Evolutionary conservation across 345 rosid genomes (phyloP).

Genomic region (Hypericum androsaemum): DNA sequence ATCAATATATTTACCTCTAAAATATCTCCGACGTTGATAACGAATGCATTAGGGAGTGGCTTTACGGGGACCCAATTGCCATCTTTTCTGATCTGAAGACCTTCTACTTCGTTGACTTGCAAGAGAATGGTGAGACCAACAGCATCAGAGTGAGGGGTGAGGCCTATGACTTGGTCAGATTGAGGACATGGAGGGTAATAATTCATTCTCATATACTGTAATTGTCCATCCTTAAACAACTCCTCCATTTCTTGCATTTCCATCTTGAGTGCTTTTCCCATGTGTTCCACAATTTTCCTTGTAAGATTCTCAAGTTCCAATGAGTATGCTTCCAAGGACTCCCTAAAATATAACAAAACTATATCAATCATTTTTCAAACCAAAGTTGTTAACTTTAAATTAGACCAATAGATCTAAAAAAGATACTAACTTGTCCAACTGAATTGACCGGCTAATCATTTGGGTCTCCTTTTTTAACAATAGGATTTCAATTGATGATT

Average conservation of each 20-base stretch:
- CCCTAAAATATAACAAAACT: slow-evolving; percentile 4
- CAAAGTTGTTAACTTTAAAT: too few species aligned
- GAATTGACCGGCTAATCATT: too few species aligned
- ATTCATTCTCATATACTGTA: slow-evolving; percentile 19
- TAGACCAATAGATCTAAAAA: too few species aligned
- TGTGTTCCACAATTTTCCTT: slow-evolving; percentile 6
- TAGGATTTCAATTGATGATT: too few species aligned
- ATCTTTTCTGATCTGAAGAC: neutral
- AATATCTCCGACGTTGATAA: slow-evolving; percentile 1
- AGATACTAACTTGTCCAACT: too few species aligned
- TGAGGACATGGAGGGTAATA: slow-evolving; percentile 31
- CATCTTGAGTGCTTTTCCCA: slow-evolving; percentile 17
- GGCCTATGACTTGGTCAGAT: slow-evolving; percentile 22
- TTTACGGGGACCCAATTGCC: slow-evolving; percentile 1
- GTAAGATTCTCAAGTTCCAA: slow-evolving; percentile 11
- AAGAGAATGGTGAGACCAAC: slow-evolving; percentile 9
- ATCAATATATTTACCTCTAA: neutral
- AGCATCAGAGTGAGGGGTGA: slow-evolving; percentile 22
- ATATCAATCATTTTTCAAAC: too few species aligned
- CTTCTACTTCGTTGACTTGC: slow-evolving; percentile 1
- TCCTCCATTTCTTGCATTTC: slow-evolving; percentile 15
- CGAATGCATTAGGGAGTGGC: neutral
- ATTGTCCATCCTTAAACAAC: slow-evolving; percentile 17
- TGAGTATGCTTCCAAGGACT: slow-evolving; percentile 16
- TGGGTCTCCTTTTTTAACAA: too few species aligned